Evolutionary conservation across 257 asterid genomes (phyloP).

Genomic region (Lycium ferocissimum): DNA sequence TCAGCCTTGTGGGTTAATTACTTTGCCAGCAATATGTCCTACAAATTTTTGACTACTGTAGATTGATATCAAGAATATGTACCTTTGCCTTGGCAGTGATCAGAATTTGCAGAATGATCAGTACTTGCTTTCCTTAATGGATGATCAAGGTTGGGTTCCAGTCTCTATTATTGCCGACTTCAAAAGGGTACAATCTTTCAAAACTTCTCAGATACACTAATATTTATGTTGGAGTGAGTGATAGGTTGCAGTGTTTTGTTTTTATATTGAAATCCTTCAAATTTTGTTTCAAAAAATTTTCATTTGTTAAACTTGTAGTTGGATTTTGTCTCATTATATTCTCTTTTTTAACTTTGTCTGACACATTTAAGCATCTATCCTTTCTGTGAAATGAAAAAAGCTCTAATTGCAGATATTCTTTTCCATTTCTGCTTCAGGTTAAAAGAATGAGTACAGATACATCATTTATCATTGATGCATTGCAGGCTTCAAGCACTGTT

Average conservation of each 20-base stretch:
- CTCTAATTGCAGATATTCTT: not conserved
- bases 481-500: slow-evolving; percentile 75
- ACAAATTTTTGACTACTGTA: slow-evolving; percentile 13
- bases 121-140: slow-evolving; percentile 87
- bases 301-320: slow-evolving; percentile 16
- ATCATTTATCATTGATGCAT: slow-evolving; percentile 72
- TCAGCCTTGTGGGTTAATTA: not conserved
- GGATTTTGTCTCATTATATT: not conserved
- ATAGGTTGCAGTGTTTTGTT: slow-evolving; percentile 13
- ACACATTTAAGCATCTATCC: slow-evolving; percentile 24
- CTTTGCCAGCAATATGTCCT: slow-evolving; percentile 6
- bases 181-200: slow-evolving; percentile 63
- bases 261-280: not conserved
- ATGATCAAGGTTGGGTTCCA: slow-evolving; percentile 90
- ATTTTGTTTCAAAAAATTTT: not conserved
- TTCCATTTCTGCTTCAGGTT: slow-evolving; percentile 60
- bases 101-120: slow-evolving; percentile 74
- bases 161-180: slow-evolving; percentile 73
- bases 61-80: slow-evolving; percentile 29
- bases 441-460: slow-evolving; percentile 71
- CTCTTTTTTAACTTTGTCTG: not conserved
- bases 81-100: slow-evolving; percentile 60
- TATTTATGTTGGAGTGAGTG: not conserved
- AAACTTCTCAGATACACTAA: slow-evolving; percentile 8
- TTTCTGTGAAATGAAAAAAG: not conserved